Evolutionary conservation across 2,329 filamentous ascomycete species (phyloP), one percentile per base, ranked within the genome.

Genomic region (Aspergillus aculeatus): DNA sequence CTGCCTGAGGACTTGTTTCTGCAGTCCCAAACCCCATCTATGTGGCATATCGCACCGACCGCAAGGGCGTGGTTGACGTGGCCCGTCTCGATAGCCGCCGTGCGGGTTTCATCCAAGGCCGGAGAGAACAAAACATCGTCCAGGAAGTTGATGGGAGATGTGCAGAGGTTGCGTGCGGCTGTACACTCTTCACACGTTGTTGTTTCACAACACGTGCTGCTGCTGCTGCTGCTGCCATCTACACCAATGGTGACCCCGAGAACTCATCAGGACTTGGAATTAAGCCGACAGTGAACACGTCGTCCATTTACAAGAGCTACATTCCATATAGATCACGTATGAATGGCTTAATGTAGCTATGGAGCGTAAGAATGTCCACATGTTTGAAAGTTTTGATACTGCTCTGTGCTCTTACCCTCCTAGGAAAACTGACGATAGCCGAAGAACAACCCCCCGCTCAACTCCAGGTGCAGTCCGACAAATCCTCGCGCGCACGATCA

Each of bases 61-160:
- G 44, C 51, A 41, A 26, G 50, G 9, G 41, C n/a, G 31, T 54
- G 49, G 62, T 72, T 72, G 23, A 70, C 62, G 47, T 74, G 70
- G 10, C 67, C 67, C 1, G 49, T 31, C 0, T 38, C 14, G 21
- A 69, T 60, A 2, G 69, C 72, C 47, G 66, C 62, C 12, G 64
- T 58, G 24, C 66, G 66, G 5, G 68, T 38, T 1, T 62, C 44
- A 2, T 52, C 31, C 1, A 75, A 59, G 3, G 71, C 64, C 44
- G 71, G 71, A 16, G 59, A 38, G 56, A 75, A 74, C 2, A 29
- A 16, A 10, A 74, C 60, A 23, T 61, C 47, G 4, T 23, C 19
- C 10, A 50, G 38, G 38, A 44, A 24, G 29, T 29, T 48, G 48
- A 59, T 2, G 2, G 51, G 51, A 21, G 47, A 23, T 4, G 57